Percentiles rank a stretch among this genome's conserved stretches.
Evolutionary conservation across 1,284 basidiomycete genomes (phyloP).

Genomic region (Serendipita sp.): DNA sequence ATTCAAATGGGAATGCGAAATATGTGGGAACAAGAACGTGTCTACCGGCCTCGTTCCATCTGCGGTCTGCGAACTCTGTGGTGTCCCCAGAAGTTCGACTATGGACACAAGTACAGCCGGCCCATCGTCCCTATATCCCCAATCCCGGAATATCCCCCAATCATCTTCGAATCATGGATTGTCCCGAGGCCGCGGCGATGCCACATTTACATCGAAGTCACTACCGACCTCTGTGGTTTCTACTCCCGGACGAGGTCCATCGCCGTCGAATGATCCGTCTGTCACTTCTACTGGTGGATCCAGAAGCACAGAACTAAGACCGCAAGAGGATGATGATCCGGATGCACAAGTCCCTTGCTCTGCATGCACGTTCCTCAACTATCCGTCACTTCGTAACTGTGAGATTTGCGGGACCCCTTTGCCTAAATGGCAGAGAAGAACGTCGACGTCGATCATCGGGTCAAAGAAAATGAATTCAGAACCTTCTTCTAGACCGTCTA

Average conservation of each 20-base stretch:
- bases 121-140: constrained; percentile 13
- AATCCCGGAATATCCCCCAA: not conserved
- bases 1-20: constrained; percentile 68
- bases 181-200: not conserved
- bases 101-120: constrained; percentile 14
- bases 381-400: constrained; percentile 58
- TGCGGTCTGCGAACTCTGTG: constrained; percentile 32
- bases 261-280: not conserved
- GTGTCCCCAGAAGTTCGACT: constrained; percentile 20
- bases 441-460: constrained; percentile 12
- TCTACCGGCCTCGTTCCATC: constrained; percentile 27
- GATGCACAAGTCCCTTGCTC: constrained; percentile 45
- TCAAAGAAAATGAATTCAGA: constrained; percentile 35
- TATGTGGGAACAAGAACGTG: constrained; percentile 72
- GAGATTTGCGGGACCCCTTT: constrained; percentile 79
- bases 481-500: constrained; percentile 41
- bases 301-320: not conserved
- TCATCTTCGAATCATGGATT: not conserved
- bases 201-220: not conserved
- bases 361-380: constrained; percentile 87
- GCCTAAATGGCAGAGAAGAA: constrained; percentile 18
- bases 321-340: not conserved
- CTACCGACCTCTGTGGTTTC: not conserved
- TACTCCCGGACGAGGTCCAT: not conserved
- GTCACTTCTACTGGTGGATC: not conserved